Base-by-base conservation (phyloP, 2,329 filamentous ascomycete genomes). In the Aureobasidium sp. region DNA sequence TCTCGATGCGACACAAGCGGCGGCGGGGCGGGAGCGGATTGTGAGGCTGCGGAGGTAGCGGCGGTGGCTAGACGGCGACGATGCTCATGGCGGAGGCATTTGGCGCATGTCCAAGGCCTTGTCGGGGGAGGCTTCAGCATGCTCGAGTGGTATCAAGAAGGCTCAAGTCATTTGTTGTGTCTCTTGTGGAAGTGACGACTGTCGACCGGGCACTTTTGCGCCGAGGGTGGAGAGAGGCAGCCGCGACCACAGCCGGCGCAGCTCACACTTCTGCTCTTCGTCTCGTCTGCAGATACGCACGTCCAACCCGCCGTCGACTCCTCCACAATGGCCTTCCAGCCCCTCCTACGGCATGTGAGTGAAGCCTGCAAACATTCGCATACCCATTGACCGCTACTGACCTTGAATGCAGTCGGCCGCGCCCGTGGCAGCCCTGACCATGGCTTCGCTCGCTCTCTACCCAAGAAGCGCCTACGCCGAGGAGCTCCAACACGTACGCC, bases 21-120 rank as follows among this genome's bases (percentile, higher is more conserved):
- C 27, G 41, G 42, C 60, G 66, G 71, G 66, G 64, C 52, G 41
- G 68, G 65, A 27, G 66, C 62, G 48, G 71, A 36, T 73, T 69
- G 44, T 5, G 75, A 74, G 48, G 78, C 71, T 12, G 74, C 73
- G 47, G 74, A 75, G 31, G 79, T 76, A 70, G 75, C 69, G 51
- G 69, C 67, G 64, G 69, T 71, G 37, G 69, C 65, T 31, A 71
- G 68, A 41, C 64, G 64, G 41, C 65, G 64, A 55, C 70, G 66
- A 52, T 71, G 72, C 58, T 72, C 74, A 59, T 71, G 72, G 31
- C 70, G 73, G 29, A 84, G 76, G 74, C 86, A 89, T 74, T 74
- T 77, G 61, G 83, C 78, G 76, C 85, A 88, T 67, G 86, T 80
- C 86, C 86, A 87, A 65, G 81, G 76, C 73, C 76, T 78, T 63